These are phyloP conservation scores for Ascochyta pisi DNA, from an alignment of 2,329 filamentous ascomycete genomes.

Conservation along the genomic window DNA sequence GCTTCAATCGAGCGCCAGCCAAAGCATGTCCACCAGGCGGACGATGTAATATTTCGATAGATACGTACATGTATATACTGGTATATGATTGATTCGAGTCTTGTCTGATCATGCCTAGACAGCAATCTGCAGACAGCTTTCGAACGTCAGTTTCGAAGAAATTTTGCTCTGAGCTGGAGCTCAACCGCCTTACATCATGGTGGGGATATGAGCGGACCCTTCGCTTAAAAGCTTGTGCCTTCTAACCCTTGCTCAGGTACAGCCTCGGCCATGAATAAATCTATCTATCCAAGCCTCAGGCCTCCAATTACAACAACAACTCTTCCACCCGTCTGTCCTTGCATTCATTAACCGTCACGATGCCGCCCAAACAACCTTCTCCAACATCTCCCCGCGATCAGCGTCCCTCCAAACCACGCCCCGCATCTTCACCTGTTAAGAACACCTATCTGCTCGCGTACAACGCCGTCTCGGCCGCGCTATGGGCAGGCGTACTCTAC, in stretches of 20 bases:
- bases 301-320: background rate
- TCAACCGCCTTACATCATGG: background rate
- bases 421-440: conserved; percentile 28
- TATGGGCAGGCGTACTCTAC: conserved; percentile 80
- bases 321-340: background rate
- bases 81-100: background rate
- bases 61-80: conserved; percentile 13
- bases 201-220: background rate
- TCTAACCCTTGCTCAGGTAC: background rate
- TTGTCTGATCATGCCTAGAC: too few species aligned
- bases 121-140: too few species aligned
- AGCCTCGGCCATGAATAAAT: conserved; percentile 19
- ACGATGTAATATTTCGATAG: conserved; percentile 4
- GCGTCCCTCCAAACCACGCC: background rate
- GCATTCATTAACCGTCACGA: conserved; percentile 1
- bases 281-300: conserved; percentile 6
- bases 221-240: conserved; percentile 1
- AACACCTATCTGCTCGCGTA: conserved; percentile 78
- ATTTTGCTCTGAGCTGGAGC: background rate
- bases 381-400: conserved; percentile 6
- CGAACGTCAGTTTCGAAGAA: background rate
- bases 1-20: background rate
- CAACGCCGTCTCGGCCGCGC: conserved; percentile 77
- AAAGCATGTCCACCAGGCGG: background rate
- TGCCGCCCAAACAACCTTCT: conserved; percentile 28